Evolutionary conservation across 1,284 basidiomycete genomes (phyloP).

Genomic region (Gomphus sp.): DNA sequence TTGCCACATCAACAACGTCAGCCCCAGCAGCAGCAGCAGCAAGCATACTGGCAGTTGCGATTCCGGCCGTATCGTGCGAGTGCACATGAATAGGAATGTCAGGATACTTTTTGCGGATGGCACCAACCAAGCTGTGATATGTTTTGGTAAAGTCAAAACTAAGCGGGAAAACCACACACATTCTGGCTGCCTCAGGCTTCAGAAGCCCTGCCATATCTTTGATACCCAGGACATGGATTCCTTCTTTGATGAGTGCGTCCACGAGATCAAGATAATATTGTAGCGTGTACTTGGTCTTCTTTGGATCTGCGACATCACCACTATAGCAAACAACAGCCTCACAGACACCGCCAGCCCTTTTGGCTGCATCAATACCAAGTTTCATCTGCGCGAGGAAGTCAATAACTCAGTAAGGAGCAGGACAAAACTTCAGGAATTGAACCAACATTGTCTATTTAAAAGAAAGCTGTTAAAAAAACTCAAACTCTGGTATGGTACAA

Average conservation of each 20-base stretch:
- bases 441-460: conserved; percentile 14
- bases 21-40: conserved; percentile 94
- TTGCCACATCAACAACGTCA: conserved; percentile 96
- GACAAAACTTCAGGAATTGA: too few relatives aligned
- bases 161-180: conserved; percentile 39
- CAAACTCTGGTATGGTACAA: conserved; percentile 11
- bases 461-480: background rate
- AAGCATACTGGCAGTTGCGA: conserved; percentile 94
- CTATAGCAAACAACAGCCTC: conserved; percentile 99
- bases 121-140: conserved; percentile 44
- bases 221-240: conserved; percentile 96
- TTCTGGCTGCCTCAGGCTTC: conserved; percentile 87
- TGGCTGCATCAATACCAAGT: conserved; percentile 97
- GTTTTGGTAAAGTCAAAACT: background rate
- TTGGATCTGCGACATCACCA: conserved; percentile 92
- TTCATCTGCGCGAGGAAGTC: conserved; percentile 53
- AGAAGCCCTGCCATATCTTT: conserved; percentile 99
- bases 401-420: background rate
- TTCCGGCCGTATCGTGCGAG: conserved; percentile 99
- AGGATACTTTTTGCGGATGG: conserved; percentile 93
- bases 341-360: conserved; percentile 98
- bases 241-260: conserved; percentile 88
- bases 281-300: conserved; percentile 96
- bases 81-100: conserved; percentile 99
- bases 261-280: conserved; percentile 98